These are phyloP conservation scores for Plasmodium falciparum DNA, from an alignment of 169 alveolate species.

Conservation along the genomic window DNA sequence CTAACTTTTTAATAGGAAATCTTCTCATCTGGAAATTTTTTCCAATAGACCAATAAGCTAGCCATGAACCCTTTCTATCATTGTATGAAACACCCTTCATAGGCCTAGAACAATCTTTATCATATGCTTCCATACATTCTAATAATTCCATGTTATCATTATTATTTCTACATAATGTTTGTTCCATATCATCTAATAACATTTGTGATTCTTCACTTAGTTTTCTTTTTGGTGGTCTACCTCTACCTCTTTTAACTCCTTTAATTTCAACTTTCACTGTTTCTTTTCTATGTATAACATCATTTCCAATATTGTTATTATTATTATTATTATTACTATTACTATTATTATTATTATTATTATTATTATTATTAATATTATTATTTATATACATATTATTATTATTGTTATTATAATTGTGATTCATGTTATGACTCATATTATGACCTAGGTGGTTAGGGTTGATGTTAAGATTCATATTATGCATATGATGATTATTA, in stretches of 20 bases:
- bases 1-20: slow-evolving; percentile 71
- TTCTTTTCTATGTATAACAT: slow-evolving; percentile 8
- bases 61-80: slow-evolving; percentile 73
- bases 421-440: neutral
- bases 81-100: slow-evolving; percentile 76
- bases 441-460: neutral
- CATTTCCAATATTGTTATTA: slow-evolving; percentile 9
- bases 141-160: slow-evolving; percentile 42
- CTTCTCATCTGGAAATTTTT: slow-evolving; percentile 71
- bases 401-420: neutral
- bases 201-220: slow-evolving; percentile 56
- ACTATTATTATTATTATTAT: neutral
- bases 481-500: neutral
- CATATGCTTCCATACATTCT: slow-evolving; percentile 62
- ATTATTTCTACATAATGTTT: slow-evolving; percentile 41
- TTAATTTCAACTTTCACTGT: slow-evolving; percentile 15
- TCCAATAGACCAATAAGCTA: slow-evolving; percentile 77
- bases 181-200: slow-evolving; percentile 66
- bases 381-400: no score
- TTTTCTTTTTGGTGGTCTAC: slow-evolving; percentile 71
- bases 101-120: slow-evolving; percentile 73
- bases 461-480: neutral
- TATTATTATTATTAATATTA: neutral
- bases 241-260: slow-evolving; percentile 64
- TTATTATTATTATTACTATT: no score